Conservation (phyloP, 2,329 filamentous ascomycete species). For the Aaosphaeria arxii region DNA sequence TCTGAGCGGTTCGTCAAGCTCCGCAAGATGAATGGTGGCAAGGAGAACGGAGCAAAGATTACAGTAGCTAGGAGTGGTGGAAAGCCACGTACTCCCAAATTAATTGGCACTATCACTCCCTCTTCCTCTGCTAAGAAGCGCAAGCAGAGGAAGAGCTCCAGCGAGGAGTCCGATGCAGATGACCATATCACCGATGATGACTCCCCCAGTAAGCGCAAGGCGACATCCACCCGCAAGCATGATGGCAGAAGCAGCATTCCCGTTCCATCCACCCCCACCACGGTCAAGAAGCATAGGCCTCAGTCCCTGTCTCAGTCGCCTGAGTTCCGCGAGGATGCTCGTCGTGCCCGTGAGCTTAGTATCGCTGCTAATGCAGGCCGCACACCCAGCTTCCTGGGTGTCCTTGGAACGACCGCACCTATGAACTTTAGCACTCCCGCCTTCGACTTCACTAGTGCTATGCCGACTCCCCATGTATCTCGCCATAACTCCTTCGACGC, state of each 20-base stretch:
- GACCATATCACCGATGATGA: conserved; percentile 2
- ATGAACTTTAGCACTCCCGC: no score
- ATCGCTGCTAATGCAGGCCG: no score
- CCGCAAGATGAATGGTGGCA: conserved; percentile 4
- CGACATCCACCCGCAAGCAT: not conserved
- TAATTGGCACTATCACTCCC: not conserved
- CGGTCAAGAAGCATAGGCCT: not conserved
- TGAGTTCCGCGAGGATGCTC: not conserved
- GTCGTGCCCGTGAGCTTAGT: not conserved
- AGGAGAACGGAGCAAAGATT: not conserved
- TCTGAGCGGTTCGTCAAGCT: conserved; percentile 15
- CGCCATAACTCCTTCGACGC: no score
- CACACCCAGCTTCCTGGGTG: no score
- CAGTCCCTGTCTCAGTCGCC: not conserved
- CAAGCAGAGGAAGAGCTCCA: conserved; percentile 6
- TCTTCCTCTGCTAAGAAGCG: conserved; percentile 12
- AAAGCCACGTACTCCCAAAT: not conserved
- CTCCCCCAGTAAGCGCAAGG: not conserved
- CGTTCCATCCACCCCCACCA: not conserved
- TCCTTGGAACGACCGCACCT: no score
- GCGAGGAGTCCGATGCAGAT: conserved; percentile 13
- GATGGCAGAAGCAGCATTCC: no score
- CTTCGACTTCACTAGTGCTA: no score
- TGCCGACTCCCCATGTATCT: no score
- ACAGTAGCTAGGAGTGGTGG: not conserved